Evolutionary conservation across 2,329 filamentous ascomycete genomes (phyloP).

Genomic region (Aspergillus sclerotialis): DNA sequence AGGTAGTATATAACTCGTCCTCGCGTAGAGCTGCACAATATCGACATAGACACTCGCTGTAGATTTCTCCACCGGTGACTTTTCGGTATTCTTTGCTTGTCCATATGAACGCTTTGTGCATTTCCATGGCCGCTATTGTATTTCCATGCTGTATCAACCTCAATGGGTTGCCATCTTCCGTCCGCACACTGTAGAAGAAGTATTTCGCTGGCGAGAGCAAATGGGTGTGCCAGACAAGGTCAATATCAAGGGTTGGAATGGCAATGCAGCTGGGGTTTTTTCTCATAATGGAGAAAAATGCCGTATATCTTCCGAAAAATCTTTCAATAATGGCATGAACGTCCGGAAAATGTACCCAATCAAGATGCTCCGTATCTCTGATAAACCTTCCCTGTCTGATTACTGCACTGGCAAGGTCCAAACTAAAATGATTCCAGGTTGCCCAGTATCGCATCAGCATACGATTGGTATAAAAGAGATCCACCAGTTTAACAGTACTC

Average conservation of each 20-base stretch:
- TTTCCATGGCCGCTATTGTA: slow-evolving; percentile 59
- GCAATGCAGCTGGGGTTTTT: slow-evolving; percentile 24
- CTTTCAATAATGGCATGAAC: slow-evolving; percentile 56
- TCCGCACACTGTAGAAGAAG: slow-evolving; percentile 36
- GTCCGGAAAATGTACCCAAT: slow-evolving; percentile 70
- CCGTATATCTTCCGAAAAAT: slow-evolving; percentile 45
- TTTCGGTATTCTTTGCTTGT: slow-evolving; percentile 56
- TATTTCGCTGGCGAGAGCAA: slow-evolving; percentile 17
- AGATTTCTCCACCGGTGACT: neutral
- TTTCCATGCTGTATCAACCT: slow-evolving; percentile 76
- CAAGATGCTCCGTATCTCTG: slow-evolving; percentile 63
- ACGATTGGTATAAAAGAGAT: too few species aligned
- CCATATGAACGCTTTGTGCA: slow-evolving; percentile 58
- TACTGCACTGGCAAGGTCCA: slow-evolving; percentile 35
- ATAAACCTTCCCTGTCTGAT: slow-evolving; percentile 37
- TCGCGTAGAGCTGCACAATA: slow-evolving; percentile 61
- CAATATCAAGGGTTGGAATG: slow-evolving; percentile 28
- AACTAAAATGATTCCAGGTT: slow-evolving; percentile 29
- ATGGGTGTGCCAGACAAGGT: slow-evolving; percentile 31
- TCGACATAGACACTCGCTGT: slow-evolving; percentile 61
- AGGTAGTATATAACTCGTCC: neutral
- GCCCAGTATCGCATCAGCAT: slow-evolving; percentile 40
- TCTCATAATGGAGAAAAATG: slow-evolving; percentile 38
- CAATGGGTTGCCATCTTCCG: slow-evolving; percentile 28
- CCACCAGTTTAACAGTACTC: too few species aligned